phyloP scores from a whole-genome alignment of 306 rosid species.

The Vigna nakashimae region DNA sequence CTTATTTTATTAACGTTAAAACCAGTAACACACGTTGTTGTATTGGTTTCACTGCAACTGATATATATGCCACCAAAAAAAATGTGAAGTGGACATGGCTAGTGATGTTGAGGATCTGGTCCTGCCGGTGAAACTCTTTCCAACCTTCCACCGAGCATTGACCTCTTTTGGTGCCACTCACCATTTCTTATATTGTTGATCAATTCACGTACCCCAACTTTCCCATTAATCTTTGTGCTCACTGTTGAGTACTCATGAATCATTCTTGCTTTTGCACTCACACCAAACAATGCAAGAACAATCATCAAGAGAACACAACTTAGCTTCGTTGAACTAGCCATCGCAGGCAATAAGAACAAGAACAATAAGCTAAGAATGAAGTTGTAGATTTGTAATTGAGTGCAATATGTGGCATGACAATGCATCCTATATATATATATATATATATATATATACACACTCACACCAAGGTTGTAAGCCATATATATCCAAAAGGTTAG shows the following conservation, averaged over 20 bases:
- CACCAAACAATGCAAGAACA: slow-evolving; percentile 12
- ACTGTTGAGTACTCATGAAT: neutral
- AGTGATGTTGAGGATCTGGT: slow-evolving; percentile 60
- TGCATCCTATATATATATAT: neutral
- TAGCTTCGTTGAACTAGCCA: slow-evolving; percentile 28
- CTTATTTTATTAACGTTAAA: neutral
- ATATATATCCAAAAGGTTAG: neutral
- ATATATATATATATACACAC: neutral
- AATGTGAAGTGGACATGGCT: neutral
- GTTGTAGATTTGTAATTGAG: neutral
- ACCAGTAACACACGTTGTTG: neutral
- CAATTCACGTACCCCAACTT: neutral
- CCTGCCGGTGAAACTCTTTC: slow-evolving; percentile 41
- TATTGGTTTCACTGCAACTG: neutral
- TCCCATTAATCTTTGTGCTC: neutral
- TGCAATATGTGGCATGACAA: neutral
- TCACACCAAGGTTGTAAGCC: neutral
- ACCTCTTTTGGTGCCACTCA: slow-evolving; percentile 12
- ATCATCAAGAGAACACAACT: slow-evolving; percentile 8
- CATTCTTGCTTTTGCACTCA: slow-evolving; percentile 35
- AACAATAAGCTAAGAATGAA: neutral
- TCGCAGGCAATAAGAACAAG: neutral
- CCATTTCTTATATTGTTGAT: slow-evolving; percentile 8
- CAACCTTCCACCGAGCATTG: slow-evolving; percentile 37
- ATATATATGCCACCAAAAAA: no score